phyloP scores from a whole-genome alignment of 805 yeast genomes.

The Saccharomycopsis fermentans region DNA sequence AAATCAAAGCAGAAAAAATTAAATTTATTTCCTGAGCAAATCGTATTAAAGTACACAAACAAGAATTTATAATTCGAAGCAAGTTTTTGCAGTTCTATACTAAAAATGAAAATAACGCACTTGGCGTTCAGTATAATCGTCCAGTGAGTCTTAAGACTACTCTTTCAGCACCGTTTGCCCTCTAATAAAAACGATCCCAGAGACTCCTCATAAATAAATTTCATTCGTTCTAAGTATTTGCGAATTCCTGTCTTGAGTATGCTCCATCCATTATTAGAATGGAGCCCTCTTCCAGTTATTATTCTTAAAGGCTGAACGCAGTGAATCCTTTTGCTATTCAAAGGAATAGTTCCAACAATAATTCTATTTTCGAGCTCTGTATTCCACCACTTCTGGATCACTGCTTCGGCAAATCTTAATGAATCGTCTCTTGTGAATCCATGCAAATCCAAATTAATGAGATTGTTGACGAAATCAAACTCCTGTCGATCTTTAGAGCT shows the following conservation, averaged over 20 bases:
- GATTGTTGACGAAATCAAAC: neutral
- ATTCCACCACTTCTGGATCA: slow-evolving; percentile 52
- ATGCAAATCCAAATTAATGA: slow-evolving; percentile 43
- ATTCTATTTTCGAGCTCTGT: slow-evolving; percentile 39
- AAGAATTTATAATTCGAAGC: too few species aligned
- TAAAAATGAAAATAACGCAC: too few species aligned
- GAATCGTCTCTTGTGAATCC: slow-evolving; percentile 41
- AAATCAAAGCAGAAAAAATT: too few species aligned
- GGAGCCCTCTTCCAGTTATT: slow-evolving; percentile 64
- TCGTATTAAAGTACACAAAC: too few species aligned
- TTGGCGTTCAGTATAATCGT: too few species aligned
- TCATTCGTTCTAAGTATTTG: slow-evolving; percentile 27
- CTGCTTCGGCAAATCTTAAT: slow-evolving; percentile 25
- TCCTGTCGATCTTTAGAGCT: neutral
- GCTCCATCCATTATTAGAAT: slow-evolving; percentile 48
- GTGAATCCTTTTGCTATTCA: slow-evolving; percentile 28
- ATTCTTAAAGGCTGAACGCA: slow-evolving; percentile 37
- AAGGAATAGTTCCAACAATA: slow-evolving; percentile 28
- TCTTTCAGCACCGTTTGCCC: slow-evolving; percentile 27
- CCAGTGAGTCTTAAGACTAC: too few species aligned
- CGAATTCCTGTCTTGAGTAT: slow-evolving; percentile 36
- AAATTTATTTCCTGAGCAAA: too few species aligned
- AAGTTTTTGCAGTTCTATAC: too few species aligned
- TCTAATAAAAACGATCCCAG: slow-evolving; percentile 32
- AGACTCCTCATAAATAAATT: slow-evolving; percentile 39